Percentiles rank a stretch among this genome's conserved stretches.
These are phyloP conservation scores for Pleurotus platypus DNA, from an alignment of 768 basidiomycete genomes.

Conservation along the genomic window DNA sequence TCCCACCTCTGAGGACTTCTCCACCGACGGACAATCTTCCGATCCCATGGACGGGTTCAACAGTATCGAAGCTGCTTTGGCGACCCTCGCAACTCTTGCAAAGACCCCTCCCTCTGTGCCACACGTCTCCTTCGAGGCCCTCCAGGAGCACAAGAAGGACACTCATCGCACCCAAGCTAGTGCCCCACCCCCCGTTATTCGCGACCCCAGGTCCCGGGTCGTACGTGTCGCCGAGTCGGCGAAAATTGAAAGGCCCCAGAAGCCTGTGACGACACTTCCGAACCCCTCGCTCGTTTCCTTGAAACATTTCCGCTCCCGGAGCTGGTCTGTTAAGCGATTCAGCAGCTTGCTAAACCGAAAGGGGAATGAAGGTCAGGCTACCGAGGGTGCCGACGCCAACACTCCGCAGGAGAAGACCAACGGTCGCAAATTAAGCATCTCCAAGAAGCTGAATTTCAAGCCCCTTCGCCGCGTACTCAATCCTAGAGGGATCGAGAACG, in stretches of 20 bases:
- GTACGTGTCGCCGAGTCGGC: not conserved
- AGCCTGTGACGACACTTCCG: not conserved
- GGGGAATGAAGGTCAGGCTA: not conserved
- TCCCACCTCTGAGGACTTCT: conserved; percentile 1
- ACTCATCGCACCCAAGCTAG: not conserved
- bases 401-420: not conserved
- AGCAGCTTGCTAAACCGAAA: not conserved
- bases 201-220: not conserved
- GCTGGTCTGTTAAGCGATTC: conserved; percentile 2
- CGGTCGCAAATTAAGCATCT: not conserved
- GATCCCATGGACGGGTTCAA: not conserved
- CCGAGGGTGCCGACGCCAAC: not conserved
- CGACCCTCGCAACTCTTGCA: not conserved
- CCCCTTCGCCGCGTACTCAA: not conserved
- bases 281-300: not conserved
- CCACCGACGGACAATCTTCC: not conserved
- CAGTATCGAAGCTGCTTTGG: not conserved
- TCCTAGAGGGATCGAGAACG: not conserved
- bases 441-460: not conserved
- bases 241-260: not conserved
- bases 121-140: not conserved
- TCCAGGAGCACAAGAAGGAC: not conserved
- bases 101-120: not conserved
- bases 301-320: not conserved
- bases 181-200: not conserved